A percentile compares a stretch with the other conserved stretches of the same genome.
Conservation (phyloP, 495 filamentous ascomycete species). For the Tuber calosporum region DNA sequence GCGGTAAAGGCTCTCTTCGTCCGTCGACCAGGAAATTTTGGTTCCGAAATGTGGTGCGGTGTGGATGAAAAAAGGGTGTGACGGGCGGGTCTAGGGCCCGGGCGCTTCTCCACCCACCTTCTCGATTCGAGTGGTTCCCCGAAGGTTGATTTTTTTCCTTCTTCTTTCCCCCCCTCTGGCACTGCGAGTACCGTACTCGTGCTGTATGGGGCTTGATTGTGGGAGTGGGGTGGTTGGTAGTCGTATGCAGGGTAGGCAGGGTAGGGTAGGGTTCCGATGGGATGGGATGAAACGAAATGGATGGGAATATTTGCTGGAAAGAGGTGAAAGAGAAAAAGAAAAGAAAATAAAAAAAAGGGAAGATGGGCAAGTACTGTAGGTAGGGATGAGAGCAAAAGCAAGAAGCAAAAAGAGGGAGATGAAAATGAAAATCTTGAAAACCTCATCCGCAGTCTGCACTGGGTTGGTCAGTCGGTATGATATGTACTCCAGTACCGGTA, state of each 20-base stretch:
- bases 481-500: background rate
- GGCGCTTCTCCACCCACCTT: background rate
- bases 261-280: background rate
- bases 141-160: background rate
- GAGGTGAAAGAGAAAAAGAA: background rate
- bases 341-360: background rate
- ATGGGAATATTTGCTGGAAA: slow-evolving; percentile 1
- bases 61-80: background rate
- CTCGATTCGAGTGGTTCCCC: background rate
- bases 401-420: background rate
- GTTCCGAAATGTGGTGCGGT: background rate
- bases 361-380: background rate
- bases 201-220: background rate
- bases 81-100: background rate
- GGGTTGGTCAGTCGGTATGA: background rate
- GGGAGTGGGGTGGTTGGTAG: background rate
- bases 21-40: background rate
- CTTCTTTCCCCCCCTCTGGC: background rate
- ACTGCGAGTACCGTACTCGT: no score
- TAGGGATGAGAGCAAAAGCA: background rate
- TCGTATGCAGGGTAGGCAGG: background rate
- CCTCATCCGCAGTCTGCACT: background rate
- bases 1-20: background rate
- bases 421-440: background rate
- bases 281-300: background rate